Base-by-base conservation (phyloP, 106 monocot genomes). In the Phalaenopsis aphrodite region DNA sequence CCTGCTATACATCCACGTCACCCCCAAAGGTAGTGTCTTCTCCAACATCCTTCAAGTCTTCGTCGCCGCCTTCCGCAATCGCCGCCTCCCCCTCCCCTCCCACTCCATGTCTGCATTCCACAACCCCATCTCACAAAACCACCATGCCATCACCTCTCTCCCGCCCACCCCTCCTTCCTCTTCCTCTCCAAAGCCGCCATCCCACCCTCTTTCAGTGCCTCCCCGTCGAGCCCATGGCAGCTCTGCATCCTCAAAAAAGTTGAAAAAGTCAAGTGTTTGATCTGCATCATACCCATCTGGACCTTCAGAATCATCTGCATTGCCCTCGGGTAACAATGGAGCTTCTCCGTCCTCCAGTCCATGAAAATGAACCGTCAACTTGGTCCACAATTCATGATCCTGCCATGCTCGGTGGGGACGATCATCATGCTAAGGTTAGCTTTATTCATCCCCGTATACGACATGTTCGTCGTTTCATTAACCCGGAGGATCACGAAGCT, bases 381-480 rank as follows among this genome's bases (percentile, higher is more conserved):
- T 1, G 64, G 64, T 24, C 21, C 1, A 1, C 64, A 65, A 21
- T 65, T 65, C 64, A 65, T 8, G 7, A 65, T 65, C 64, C 64
- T 81, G 1, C 56, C 81, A 6, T 85, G 75, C 1, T 78, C 85
- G 0, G 84, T 87, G 38, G 52, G 37, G 2, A 58, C 87, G 1
- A 83, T 90, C 81, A 17, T 81, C 46, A 82, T 90, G 87, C 47
- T 85, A 21, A 81, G 87, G 0, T 55, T 90, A 2, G 6, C 64
- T 5, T 24, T 65, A 0, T 65, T 65, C 64, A 65, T 65, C 0
- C 64, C 64, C 1, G n/a, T 87, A 23, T 90, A 90, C 19, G 87
- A 87, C 46, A 80, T 81, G 8, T 10, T 85, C 9, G 3, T 90
- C 1, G 75, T 90, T 45, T 87, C 85, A 1, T 69, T 56, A 49